phyloP scores from a whole-genome alignment of 768 basidiomycete species.

The Lactifluus rugatus region DNA sequence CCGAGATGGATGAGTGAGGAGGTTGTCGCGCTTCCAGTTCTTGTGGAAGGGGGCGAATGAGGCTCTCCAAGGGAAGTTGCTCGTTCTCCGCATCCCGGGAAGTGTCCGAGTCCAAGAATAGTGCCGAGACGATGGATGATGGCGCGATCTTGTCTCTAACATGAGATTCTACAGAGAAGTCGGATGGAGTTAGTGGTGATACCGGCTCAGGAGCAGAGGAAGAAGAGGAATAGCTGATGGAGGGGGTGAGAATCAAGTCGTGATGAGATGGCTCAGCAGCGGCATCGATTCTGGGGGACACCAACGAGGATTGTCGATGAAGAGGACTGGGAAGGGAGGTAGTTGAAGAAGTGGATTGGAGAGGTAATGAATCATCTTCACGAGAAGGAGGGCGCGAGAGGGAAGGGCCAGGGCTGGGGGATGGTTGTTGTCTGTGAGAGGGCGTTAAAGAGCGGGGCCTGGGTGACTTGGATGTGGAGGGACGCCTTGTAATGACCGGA shows the following conservation, averaged over 20 bases:
- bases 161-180: conserved; percentile 6
- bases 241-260: conserved; percentile 10
- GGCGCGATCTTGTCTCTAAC: not conserved
- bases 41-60: not conserved
- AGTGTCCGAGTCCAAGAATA: not conserved
- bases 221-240: conserved; percentile 25
- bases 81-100: not conserved
- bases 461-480: conserved; percentile 27
- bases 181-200: conserved; percentile 22
- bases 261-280: conserved; percentile 1
- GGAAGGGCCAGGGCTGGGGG: conserved; percentile 22
- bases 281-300: not conserved
- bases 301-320: not conserved
- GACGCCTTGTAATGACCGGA: conserved; percentile 66
- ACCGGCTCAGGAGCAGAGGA: conserved; percentile 24
- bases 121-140: not conserved
- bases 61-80: not conserved
- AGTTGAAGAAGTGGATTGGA: not conserved
- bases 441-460: conserved; percentile 23
- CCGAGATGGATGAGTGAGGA: not conserved
- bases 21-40: not conserved
- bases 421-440: conserved; percentile 21
- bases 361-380: conserved; percentile 7
- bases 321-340: not conserved
- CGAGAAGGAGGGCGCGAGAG: conserved; percentile 16